Evolutionary conservation across 371 early-diverging fungal genomes (phyloP).

Genomic region (Rhizopus stolonifer): DNA sequence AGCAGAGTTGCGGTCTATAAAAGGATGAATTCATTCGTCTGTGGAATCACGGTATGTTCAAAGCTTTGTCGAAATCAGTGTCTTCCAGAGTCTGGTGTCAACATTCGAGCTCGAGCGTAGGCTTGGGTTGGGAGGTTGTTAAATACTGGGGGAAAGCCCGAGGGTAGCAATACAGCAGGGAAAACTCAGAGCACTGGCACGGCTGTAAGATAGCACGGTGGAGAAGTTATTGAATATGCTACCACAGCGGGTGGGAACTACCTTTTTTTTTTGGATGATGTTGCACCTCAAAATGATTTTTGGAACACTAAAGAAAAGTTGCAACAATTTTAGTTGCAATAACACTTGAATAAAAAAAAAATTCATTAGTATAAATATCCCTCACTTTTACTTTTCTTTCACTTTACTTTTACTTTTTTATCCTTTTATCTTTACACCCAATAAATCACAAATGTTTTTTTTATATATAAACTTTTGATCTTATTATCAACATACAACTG

Average conservation of each 20-base stretch:
- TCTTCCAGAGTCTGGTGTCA: slow-evolving; percentile 56
- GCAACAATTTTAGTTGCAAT: too few relatives aligned
- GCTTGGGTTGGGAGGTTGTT: slow-evolving; percentile 50
- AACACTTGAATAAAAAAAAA: too few relatives aligned
- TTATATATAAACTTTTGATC: too few relatives aligned
- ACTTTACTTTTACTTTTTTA: too few relatives aligned
- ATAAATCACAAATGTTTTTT: too few relatives aligned
- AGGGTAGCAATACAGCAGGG: slow-evolving; percentile 66
- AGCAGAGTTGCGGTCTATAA: slow-evolving; percentile 47
- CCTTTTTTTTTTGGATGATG: slow-evolving; percentile 28
- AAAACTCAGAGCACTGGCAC: slow-evolving; percentile 57
- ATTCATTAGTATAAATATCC: too few relatives aligned
- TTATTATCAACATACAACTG: too few relatives aligned
- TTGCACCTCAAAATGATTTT: too few relatives aligned
- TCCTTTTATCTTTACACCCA: too few relatives aligned
- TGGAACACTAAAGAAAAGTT: too few relatives aligned
- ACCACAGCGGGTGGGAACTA: slow-evolving; percentile 44
- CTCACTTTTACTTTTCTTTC: too few relatives aligned
- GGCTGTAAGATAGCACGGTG: slow-evolving; percentile 58
- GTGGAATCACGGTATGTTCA: slow-evolving; percentile 39
- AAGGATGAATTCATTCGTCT: slow-evolving; percentile 47
- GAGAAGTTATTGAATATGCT: slow-evolving; percentile 44
- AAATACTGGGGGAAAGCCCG: slow-evolving; percentile 57
- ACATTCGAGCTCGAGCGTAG: slow-evolving; percentile 46
- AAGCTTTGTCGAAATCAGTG: slow-evolving; percentile 49